Base-by-base conservation (phyloP, 441 rosid genomes). In the Populus tomentosa region DNA sequence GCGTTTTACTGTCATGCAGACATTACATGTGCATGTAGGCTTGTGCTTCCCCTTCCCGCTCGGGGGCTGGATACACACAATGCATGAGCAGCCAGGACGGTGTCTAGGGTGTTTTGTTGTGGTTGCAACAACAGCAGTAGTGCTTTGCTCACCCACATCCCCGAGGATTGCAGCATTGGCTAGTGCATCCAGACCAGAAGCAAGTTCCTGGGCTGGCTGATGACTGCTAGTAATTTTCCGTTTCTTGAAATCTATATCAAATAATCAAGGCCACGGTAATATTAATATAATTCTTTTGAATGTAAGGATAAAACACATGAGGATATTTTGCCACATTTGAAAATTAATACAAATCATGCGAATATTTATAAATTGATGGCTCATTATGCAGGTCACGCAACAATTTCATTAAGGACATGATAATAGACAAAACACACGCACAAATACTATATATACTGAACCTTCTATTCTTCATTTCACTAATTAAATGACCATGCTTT, bases 51-150 rank as follows among this genome's bases (percentile, higher is more conserved):
- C 97, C 85, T 93, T 93, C 69, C 99, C 98, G 56, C 99, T 94
- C 56, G 99, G 99, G n/a, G 98, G 98, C 82, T 97, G 99, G 82
- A 93, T 97, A 86, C 99, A 96, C 26, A 94, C 98, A n/a, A 97
- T 97, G 90, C 99, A 97, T 67, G 92, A 78, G 84, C 99, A 97
- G 74, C 99, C 99, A 23, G 94, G 91, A 23, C 98, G 84, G 81
- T 97, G 99, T 80, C 99, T 84, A 7, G 99, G 99, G 84, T 97
- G 99, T 80, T 86, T 97, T 62, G 99, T 97, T 59, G 98, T 97
- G 50, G 94, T 90, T 75, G 90, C 95, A 78, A 85, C 86, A 14
- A 89, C 86, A 28, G 87, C 86, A 24, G 87, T 69, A 38, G 86
- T 87, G 74, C 87, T 84, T 23, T 78, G 77, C 23, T 86, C 93